Evolutionary conservation across 106 monocot species (phyloP), one percentile per base, ranked within the genome.

Genomic region (Gastrodia elata): DNA sequence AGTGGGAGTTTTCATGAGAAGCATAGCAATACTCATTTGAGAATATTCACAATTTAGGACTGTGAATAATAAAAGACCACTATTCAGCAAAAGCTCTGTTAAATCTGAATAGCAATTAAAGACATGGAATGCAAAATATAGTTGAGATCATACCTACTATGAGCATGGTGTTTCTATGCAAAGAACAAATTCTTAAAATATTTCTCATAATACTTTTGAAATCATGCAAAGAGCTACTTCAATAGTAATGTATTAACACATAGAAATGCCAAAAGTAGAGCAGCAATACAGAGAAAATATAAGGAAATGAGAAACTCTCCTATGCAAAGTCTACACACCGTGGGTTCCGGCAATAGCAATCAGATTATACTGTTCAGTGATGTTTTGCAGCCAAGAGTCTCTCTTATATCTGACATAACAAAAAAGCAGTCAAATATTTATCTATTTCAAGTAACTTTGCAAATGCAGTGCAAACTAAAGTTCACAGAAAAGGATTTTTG

Each of bases 301-400:
- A 76, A 68, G 20, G 38, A 11, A 44, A 80, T 70, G 20, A 38
- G 55, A 57, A 49, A 40, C 15, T 34, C 13, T 27, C 20, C 18
- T 52, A 56, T 10, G 35, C 33, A 42, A 70, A 43, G 38, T 38
- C 27, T 3, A 41, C 28, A 13, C 77, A 84, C 84, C 84, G 43
- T 84, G 84, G 36, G 84, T 84, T 65, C 84, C 80, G 71, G 80
- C 77, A 49, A 84, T 57, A 77, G 84, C 80, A 72, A 84, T 77
- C 40, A 84, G 74, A 35, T 77, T 80, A 71, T 65, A 71, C 0
- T 71, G 40, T 43, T 77, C 74, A 27, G 84, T 84, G 32, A 80
- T 71, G 61, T 41, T 84, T 77, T 34, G 69, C 46, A 84, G 74
- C 84, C 84, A 84, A 41, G 24, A 34, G 71, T 80, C 80, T 77